Conservation (phyloP, 2,329 filamentous ascomycete species). For the Monosporascus sp. region DNA sequence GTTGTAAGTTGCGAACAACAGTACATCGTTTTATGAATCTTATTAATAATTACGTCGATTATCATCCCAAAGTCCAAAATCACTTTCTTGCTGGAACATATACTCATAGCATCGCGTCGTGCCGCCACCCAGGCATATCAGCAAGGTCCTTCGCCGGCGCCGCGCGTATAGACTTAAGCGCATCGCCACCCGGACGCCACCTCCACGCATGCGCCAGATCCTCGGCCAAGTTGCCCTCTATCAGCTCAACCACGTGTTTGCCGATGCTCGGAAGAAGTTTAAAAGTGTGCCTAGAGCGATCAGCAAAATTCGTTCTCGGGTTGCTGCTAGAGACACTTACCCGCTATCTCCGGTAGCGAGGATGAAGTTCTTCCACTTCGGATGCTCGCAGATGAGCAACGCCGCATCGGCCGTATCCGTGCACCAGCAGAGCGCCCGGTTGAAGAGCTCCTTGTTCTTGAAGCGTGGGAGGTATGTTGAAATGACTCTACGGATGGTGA, state of each 20-base stretch:
- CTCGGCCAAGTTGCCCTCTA: constrained; percentile 33
- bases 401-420: constrained; percentile 29
- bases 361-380: constrained; percentile 38
- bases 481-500: constrained; percentile 23
- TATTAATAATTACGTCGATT: too few relatives aligned
- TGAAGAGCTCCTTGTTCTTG: constrained; percentile 23
- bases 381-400: constrained; percentile 30
- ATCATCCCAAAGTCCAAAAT: too few relatives aligned
- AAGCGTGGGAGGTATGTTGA: constrained; percentile 26
- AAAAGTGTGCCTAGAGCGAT: constrained; percentile 33
- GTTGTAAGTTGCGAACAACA: too few relatives aligned
- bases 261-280: constrained; percentile 41
- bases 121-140: constrained; percentile 40
- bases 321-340: constrained; percentile 19
- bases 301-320: background rate
- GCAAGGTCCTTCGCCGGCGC: constrained; percentile 38
- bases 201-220: constrained; percentile 36
- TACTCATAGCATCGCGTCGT: constrained; percentile 6
- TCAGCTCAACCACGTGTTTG: constrained; percentile 39
- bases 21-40: too few relatives aligned
- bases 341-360: constrained; percentile 42
- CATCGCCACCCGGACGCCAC: constrained; percentile 41
- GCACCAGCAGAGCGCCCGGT: constrained; percentile 30
- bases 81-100: too few relatives aligned
- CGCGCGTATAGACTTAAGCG: constrained; percentile 34